These are phyloP conservation scores for Populus simonii DNA, from an alignment of 345 rosid genomes.

Conservation along the genomic window DNA sequence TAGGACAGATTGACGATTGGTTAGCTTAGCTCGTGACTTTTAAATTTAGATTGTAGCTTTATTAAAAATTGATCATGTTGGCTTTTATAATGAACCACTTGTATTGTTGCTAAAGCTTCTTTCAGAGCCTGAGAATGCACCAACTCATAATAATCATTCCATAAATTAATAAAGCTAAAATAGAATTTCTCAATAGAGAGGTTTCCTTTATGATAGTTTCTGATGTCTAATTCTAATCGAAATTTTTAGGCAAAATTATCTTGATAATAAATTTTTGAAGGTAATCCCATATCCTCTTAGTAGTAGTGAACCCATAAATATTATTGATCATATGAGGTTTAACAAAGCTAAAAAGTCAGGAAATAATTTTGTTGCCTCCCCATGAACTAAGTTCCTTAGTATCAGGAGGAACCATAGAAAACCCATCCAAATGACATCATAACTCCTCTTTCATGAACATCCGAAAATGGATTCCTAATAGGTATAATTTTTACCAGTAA, in stretches of 20 bases:
- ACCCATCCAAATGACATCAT: background rate
- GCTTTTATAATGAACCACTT: background rate
- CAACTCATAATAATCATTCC: background rate
- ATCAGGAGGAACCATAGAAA: background rate
- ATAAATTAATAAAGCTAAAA: background rate
- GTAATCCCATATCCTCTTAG: background rate
- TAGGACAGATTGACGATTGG: background rate
- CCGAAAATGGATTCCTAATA: background rate
- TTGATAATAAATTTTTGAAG: background rate
- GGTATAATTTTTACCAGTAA: background rate
- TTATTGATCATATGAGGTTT: background rate
- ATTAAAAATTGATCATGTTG: background rate
- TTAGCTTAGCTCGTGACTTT: background rate
- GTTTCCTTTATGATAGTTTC: background rate
- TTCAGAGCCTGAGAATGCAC: background rate
- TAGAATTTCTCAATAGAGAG: background rate
- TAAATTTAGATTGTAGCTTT: background rate
- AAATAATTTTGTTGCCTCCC: background rate
- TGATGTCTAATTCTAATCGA: background rate
- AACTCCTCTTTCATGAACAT: background rate
- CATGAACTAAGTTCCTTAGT: background rate
- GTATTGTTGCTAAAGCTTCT: background rate
- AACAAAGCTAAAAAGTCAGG: fast-evolving
- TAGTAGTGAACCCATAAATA: background rate
- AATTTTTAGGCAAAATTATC: too few species aligned